phyloP scores from a whole-genome alignment of 192 early-diverging fungal genomes.

The Coemansia sp. region DNA sequence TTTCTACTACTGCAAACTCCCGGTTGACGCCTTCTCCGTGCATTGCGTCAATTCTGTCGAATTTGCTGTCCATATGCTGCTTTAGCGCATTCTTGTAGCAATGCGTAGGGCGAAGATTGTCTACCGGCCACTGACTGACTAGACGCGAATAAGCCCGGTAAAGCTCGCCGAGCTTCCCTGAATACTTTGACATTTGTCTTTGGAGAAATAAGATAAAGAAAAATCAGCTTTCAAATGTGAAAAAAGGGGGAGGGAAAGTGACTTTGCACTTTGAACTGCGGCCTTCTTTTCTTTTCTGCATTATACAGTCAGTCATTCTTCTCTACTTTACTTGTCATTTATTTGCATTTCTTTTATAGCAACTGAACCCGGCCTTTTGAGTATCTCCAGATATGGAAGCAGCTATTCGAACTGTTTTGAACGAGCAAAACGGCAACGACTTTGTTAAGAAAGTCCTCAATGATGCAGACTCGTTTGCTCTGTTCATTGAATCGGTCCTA shows the following conservation, averaged over 20 bases:
- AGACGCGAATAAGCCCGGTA: constrained; percentile 62
- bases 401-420: constrained; percentile 11
- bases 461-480: constrained; percentile 8
- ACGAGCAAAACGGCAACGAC: constrained; percentile 23
- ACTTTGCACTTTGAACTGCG: background rate
- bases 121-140: constrained; percentile 63
- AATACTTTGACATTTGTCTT: constrained; percentile 24
- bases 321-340: background rate
- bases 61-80: constrained; percentile 40
- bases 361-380: background rate
- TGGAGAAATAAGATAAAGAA: background rate
- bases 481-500: constrained; percentile 22
- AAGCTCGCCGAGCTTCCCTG: constrained; percentile 48
- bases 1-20: constrained; percentile 15
- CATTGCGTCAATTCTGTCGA: constrained; percentile 23
- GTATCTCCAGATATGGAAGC: constrained; percentile 6
- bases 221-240: background rate
- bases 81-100: constrained; percentile 63
- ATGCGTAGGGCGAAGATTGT: constrained; percentile 67
- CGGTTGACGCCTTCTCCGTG: constrained; percentile 28
- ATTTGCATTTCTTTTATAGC: background rate
- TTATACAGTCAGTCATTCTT: background rate
- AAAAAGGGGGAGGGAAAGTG: background rate
- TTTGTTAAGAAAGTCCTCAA: constrained; percentile 34
- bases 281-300: background rate